Evolutionary conservation across 2,329 filamentous ascomycete genomes (phyloP).

Genomic region (Bipolaris victoriae): DNA sequence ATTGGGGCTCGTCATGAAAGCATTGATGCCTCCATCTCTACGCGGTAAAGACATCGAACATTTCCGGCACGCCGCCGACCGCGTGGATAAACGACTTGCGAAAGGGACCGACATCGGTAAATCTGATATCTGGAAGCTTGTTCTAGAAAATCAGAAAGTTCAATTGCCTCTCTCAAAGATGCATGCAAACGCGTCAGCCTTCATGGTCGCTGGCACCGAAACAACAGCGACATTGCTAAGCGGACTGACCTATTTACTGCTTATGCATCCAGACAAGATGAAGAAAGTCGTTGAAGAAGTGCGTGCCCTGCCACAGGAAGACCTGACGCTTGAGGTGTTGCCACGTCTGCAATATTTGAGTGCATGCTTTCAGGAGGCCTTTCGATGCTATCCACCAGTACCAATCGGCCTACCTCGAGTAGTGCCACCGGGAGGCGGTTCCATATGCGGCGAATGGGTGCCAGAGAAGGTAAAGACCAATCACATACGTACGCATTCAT

Average conservation of each 20-base stretch:
- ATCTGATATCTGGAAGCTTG: slow-evolving; percentile 49
- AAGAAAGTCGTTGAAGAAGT: slow-evolving; percentile 29
- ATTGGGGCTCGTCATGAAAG: not conserved
- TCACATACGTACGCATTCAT: slow-evolving; percentile 18
- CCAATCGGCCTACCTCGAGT: slow-evolving; percentile 42
- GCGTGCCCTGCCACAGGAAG: slow-evolving; percentile 19
- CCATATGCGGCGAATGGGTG: slow-evolving; percentile 39
- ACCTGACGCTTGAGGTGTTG: slow-evolving; percentile 22
- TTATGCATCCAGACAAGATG: slow-evolving; percentile 25
- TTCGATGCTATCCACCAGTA: slow-evolving; percentile 43
- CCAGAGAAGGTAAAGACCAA: slow-evolving; percentile 32
- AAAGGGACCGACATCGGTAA: slow-evolving; percentile 11
- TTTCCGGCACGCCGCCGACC: slow-evolving; percentile 9
- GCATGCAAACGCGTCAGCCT: slow-evolving; percentile 25
- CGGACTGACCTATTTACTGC: slow-evolving; percentile 37
- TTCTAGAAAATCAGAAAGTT: slow-evolving; percentile 36
- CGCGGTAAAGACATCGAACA: slow-evolving; percentile 16
- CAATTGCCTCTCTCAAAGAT: slow-evolving; percentile 37
- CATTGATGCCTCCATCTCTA: slow-evolving; percentile 10
- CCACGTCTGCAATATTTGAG: slow-evolving; percentile 46
- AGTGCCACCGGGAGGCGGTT: slow-evolving; percentile 33
- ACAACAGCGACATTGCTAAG: slow-evolving; percentile 36
- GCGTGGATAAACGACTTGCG: not conserved
- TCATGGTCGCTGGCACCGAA: slow-evolving; percentile 39
- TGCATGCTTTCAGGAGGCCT: slow-evolving; percentile 53